phyloP scores from a whole-genome alignment of 2,329 filamentous ascomycete genomes.

The Ceratocystis harringtonii region DNA sequence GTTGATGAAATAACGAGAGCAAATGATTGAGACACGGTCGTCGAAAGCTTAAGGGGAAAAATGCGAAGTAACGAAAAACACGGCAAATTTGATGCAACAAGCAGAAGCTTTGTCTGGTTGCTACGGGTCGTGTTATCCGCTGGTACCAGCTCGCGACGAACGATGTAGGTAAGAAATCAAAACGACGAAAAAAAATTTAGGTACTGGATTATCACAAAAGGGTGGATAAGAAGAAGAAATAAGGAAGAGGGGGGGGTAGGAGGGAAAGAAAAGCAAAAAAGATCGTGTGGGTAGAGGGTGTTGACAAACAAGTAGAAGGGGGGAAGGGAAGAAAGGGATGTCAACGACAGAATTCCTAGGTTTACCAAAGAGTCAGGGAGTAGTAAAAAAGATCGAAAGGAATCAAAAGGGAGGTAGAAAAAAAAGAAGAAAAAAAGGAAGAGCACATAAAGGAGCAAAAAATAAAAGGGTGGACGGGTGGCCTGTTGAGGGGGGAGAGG shows the following conservation, averaged over 20 bases:
- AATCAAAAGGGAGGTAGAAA: constrained; percentile 2
- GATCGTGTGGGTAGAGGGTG: constrained; percentile 13
- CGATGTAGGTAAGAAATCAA: constrained; percentile 9
- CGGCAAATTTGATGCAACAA: neutral
- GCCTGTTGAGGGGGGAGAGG: constrained; percentile 4
- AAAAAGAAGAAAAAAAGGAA: neutral
- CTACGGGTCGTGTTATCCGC: constrained; percentile 7
- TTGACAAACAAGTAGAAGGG: constrained; percentile 12
- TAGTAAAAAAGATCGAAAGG: constrained; percentile 3
- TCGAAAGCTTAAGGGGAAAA: constrained; percentile 2
- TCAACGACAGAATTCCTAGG: constrained; percentile 17
- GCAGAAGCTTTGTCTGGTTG: neutral
- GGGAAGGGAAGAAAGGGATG: constrained; percentile 14
- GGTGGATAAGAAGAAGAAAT: constrained; percentile 6
- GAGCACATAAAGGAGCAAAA: neutral
- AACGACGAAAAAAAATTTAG: neutral
- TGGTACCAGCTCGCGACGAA: constrained; percentile 11
- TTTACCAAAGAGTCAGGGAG: constrained; percentile 8
- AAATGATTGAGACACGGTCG: neutral
- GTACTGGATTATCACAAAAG: neutral
- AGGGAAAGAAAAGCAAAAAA: constrained; percentile 8
- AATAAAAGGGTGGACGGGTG: neutral
- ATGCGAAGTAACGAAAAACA: constrained; percentile 1
- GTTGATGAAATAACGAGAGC: constrained; percentile 1
- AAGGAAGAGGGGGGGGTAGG: neutral